Percentiles rank a stretch among this genome's conserved stretches.
Evolutionary conservation across 176 grass and related monocot species (phyloP).

Genomic region (Carex littledalei): DNA sequence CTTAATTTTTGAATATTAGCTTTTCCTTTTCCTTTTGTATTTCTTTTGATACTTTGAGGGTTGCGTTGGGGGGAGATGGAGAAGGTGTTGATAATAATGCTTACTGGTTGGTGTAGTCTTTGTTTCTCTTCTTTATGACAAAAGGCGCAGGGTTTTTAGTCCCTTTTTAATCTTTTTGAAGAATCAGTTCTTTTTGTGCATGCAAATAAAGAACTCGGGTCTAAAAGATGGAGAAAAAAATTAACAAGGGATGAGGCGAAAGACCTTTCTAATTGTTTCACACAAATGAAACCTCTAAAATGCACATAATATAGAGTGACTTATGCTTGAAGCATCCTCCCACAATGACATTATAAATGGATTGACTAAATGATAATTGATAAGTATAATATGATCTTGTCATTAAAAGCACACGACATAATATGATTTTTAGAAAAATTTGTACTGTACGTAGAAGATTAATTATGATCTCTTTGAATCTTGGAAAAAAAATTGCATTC

Average conservation of each 20-base stretch:
- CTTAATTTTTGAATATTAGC: constrained; percentile 27
- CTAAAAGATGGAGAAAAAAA: neutral
- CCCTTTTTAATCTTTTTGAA: constrained; percentile 27
- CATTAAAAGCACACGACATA: neutral
- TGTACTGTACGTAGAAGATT: no score
- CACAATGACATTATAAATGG: neutral
- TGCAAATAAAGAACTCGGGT: constrained; percentile 1
- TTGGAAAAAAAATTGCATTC: no score
- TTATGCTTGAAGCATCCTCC: constrained; percentile 4
- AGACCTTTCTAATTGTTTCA: neutral
- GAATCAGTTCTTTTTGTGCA: constrained; percentile 26
- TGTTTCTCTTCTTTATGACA: constrained; percentile 17
- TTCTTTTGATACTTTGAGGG: neutral
- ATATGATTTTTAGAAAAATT: neutral
- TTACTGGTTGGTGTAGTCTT: constrained; percentile 20
- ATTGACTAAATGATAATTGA: neutral
- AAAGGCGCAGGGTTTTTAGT: constrained; percentile 22
- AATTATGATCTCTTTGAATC: no score
- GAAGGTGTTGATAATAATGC: constrained; percentile 23
- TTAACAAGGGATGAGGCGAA: neutral
- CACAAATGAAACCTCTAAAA: neutral
- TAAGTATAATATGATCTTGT: no score
- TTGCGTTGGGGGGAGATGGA: neutral
- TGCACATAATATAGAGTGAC: neutral
- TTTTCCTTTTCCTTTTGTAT: constrained; percentile 8